Percentiles rank a stretch among this genome's conserved stretches.
Evolutionary conservation across 768 basidiomycete species (phyloP).

Genomic region (Lentinula lateritia): DNA sequence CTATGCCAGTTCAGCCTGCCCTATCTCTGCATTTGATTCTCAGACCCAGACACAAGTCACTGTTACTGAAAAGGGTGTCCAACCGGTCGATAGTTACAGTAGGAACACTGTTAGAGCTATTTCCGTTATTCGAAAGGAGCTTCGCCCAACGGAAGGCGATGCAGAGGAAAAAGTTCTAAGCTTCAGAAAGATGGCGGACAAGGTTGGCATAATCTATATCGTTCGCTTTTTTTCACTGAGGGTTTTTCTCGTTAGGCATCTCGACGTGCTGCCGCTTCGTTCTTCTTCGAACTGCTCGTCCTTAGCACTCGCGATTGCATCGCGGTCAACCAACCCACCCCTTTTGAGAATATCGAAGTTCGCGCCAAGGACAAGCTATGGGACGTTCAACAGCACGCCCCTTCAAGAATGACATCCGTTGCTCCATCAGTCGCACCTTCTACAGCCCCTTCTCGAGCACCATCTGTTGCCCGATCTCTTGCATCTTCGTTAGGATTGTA

Average conservation of each 20-base stretch:
- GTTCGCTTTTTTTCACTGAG: neutral
- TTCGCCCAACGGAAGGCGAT: slow-evolving; percentile 47
- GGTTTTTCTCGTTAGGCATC: slow-evolving; percentile 52
- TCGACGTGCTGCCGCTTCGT: slow-evolving; percentile 86
- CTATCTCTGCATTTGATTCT: slow-evolving; percentile 77
- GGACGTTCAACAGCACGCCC: slow-evolving; percentile 39
- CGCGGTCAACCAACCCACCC: slow-evolving; percentile 62
- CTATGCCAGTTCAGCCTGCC: slow-evolving; percentile 67
- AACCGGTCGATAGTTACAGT: slow-evolving; percentile 54
- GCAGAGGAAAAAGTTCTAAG: slow-evolving; percentile 61
- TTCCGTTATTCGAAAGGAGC: slow-evolving; percentile 64
- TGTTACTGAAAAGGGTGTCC: slow-evolving; percentile 34
- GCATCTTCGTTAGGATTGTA: slow-evolving; percentile 36
- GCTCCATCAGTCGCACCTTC: slow-evolving; percentile 18
- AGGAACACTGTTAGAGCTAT: slow-evolving; percentile 87
- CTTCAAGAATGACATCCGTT: slow-evolving; percentile 21
- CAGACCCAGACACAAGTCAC: slow-evolving; percentile 51
- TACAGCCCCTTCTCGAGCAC: slow-evolving; percentile 16
- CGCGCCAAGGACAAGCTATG: slow-evolving; percentile 80
- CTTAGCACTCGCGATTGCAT: slow-evolving; percentile 91
- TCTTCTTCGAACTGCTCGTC: slow-evolving; percentile 97
- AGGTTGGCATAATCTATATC: slow-evolving; percentile 37
- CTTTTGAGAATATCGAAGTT: slow-evolving; percentile 86
- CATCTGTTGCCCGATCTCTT: slow-evolving; percentile 35
- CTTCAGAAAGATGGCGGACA: slow-evolving; percentile 75